Evolutionary conservation across 2,329 filamentous ascomycete species (phyloP).

Genomic region (Phoma sp.): DNA sequence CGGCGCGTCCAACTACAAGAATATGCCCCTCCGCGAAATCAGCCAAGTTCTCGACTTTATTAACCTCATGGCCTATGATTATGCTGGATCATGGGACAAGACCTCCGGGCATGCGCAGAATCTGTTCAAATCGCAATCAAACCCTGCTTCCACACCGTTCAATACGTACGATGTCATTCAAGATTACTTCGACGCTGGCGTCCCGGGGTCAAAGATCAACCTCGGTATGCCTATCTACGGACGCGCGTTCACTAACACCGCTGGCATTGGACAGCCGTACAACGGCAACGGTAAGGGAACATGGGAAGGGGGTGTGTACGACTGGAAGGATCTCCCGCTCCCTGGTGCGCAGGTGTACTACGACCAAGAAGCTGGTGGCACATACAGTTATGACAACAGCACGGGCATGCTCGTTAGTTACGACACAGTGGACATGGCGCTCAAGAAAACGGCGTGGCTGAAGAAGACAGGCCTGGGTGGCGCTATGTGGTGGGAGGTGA

Average conservation of each 20-base stretch:
- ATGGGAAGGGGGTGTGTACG: conserved; percentile 81
- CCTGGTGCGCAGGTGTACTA: conserved; percentile 68
- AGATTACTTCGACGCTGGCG: conserved; percentile 69
- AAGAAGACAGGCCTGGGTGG: conserved; percentile 74
- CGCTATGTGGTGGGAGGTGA: conserved; percentile 98
- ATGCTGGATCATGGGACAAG: conserved; percentile 79
- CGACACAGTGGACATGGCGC: conserved; percentile 71
- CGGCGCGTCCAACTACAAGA: conserved; percentile 53
- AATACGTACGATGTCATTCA: conserved; percentile 75
- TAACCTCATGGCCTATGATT: conserved; percentile 62
- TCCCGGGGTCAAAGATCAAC: conserved; percentile 76
- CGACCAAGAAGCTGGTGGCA: conserved; percentile 72
- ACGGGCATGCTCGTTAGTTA: conserved; percentile 78
- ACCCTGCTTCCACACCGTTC: conserved; percentile 76
- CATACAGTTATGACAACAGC: conserved; percentile 75
- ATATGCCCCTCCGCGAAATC: conserved; percentile 52
- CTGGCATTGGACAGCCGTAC: conserved; percentile 74
- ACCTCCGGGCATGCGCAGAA: conserved; percentile 82
- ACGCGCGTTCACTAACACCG: conserved; percentile 80
- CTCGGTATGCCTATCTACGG: conserved; percentile 94
- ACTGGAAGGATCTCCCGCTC: conserved; percentile 85
- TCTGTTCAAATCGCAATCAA: conserved; percentile 65
- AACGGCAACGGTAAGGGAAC: conserved; percentile 77
- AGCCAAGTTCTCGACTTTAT: conserved; percentile 57
- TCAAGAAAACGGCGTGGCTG: conserved; percentile 76